A percentile compares a stretch with the other conserved stretches of the same genome.
Evolutionary conservation across 805 yeast species (phyloP).

Genomic region (Lipomyces spencermartinsiae): DNA sequence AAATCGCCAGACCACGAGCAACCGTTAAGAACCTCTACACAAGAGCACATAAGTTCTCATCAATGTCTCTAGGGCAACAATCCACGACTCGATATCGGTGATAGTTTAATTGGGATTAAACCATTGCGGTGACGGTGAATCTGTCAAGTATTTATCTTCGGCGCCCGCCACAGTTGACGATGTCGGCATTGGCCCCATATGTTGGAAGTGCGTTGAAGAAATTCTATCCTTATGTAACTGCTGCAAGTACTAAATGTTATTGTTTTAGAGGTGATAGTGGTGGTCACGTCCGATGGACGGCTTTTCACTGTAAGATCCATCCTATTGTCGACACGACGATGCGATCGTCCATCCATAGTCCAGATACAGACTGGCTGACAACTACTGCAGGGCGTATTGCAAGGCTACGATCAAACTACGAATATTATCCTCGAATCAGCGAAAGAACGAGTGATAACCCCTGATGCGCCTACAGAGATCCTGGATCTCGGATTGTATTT

Average conservation of each 20-base stretch:
- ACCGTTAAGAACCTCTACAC: neutral
- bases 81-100: neutral
- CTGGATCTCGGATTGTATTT: constrained; percentile 40
- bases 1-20: neutral
- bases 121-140: neutral
- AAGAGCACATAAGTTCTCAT: neutral
- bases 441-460: constrained; percentile 38
- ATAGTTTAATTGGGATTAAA: neutral
- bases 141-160: neutral
- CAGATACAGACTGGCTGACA: neutral
- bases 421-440: constrained; percentile 38
- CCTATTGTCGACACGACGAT: neutral
- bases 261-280: constrained; percentile 37
- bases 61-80: neutral
- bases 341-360: neutral
- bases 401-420: constrained; percentile 42
- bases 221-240: neutral
- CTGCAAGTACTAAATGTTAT: neutral
- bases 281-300: constrained; percentile 43
- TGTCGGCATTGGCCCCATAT: constrained; percentile 28
- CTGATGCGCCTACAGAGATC: constrained; percentile 39
- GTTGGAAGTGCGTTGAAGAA: constrained; percentile 25
- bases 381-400: constrained; percentile 37
- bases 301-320: constrained; percentile 34
- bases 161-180: neutral